A percentile compares a stretch with the other conserved stretches of the same genome.
phyloP scores from a whole-genome alignment of 139 green algal genomes.

The Chlorella sp. region DNA sequence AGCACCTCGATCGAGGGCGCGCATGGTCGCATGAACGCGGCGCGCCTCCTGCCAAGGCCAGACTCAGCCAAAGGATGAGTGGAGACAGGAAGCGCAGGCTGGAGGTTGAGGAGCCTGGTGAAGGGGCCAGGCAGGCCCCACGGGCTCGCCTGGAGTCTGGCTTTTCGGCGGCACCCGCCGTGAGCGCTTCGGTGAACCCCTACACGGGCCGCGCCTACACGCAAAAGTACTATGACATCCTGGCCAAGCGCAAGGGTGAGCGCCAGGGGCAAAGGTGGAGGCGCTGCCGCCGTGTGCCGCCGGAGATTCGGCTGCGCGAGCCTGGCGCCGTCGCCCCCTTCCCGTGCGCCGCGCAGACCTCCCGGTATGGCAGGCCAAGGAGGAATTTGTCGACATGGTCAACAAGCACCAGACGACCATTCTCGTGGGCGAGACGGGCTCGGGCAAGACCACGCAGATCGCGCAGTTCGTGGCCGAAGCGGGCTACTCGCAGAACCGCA shows the following conservation, averaged over 20 bases:
- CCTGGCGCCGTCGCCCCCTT: not conserved
- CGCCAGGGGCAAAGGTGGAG: not conserved
- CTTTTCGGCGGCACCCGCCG: not conserved
- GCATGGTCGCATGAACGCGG: too few species aligned
- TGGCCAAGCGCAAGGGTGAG: conserved; percentile 72
- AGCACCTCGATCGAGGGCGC: too few species aligned
- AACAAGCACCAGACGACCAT: conserved; percentile 92
- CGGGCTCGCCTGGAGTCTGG: not conserved
- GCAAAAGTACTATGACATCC: conserved; percentile 87
- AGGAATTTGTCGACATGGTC: conserved; percentile 91
- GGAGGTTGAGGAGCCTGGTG: conserved; percentile 41
- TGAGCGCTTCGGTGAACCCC: conserved; percentile 45
- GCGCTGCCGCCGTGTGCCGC: not conserved
- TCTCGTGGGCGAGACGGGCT: conserved; percentile 96
- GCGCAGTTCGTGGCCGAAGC: conserved; percentile 91
- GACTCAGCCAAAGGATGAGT: too few species aligned
- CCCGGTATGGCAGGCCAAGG: conserved; percentile 93
- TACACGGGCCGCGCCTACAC: conserved; percentile 83
- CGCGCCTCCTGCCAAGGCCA: too few species aligned
- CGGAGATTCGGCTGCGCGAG: not conserved
- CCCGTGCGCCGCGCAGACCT: conserved; percentile 68
- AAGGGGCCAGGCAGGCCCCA: conserved; percentile 5
- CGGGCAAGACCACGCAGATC: conserved; percentile 99
- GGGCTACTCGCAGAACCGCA: conserved; percentile 66
- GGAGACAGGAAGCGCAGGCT: conserved; percentile 69